phyloP scores from a whole-genome alignment of 2,329 filamentous ascomycete species.

The Sclerotiophoma versabilis region DNA sequence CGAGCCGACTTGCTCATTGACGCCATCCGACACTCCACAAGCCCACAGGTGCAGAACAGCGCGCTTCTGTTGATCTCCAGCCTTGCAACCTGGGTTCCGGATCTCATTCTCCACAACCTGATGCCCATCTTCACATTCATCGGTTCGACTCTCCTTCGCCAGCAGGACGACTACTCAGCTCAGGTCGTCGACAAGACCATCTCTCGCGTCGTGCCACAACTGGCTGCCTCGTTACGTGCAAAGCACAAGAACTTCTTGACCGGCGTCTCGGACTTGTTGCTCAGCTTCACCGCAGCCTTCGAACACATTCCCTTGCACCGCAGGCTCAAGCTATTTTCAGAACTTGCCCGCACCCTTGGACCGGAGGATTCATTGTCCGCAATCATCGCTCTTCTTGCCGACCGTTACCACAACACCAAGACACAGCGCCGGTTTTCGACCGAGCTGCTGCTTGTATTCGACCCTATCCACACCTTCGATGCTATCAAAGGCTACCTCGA shows the following conservation, averaged over 20 bases:
- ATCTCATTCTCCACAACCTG: slow-evolving; percentile 91
- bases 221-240: slow-evolving; percentile 84
- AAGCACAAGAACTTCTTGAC: slow-evolving; percentile 78
- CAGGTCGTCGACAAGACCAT: slow-evolving; percentile 96
- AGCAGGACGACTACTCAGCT: slow-evolving; percentile 95
- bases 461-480: slow-evolving; percentile 74
- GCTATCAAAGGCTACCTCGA: slow-evolving; percentile 79
- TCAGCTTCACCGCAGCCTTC: slow-evolving; percentile 95
- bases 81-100: slow-evolving; percentile 85
- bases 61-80: slow-evolving; percentile 87
- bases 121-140: slow-evolving; percentile 99
- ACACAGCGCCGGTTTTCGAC: slow-evolving; percentile 76
- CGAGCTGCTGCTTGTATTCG: slow-evolving; percentile 76
- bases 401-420: slow-evolving; percentile 82
- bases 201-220: slow-evolving; percentile 88
- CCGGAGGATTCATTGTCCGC: slow-evolving; percentile 87
- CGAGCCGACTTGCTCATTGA: slow-evolving; percentile 91
- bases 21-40: slow-evolving; percentile 89
- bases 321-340: slow-evolving; percentile 80
- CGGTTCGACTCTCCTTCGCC: slow-evolving; percentile 86
- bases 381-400: slow-evolving; percentile 86
- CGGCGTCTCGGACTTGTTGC: slow-evolving; percentile 86
- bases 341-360: slow-evolving; percentile 84
- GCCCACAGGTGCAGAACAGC: slow-evolving; percentile 91
- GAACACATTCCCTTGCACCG: slow-evolving; percentile 93